Evolutionary conservation across 148 eudicot species (phyloP).

Genomic region (Dysphania ambrosioides): DNA sequence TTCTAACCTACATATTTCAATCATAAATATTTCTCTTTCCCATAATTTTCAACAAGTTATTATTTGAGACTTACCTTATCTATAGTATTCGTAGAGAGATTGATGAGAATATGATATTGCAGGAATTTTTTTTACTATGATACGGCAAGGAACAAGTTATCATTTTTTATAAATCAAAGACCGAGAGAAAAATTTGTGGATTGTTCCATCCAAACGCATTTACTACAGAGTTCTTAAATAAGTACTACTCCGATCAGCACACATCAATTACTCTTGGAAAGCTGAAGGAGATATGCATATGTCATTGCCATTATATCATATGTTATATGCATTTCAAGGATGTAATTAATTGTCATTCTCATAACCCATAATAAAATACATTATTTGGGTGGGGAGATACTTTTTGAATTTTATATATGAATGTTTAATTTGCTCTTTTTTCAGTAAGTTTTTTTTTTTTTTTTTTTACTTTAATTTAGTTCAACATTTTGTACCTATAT

Average conservation of each 20-base stretch:
- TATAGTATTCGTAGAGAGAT: neutral
- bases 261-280: neutral
- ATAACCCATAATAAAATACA: neutral
- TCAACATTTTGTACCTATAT: neutral
- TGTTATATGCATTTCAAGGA: neutral
- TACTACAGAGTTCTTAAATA: neutral
- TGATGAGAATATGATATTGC: neutral
- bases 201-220: neutral
- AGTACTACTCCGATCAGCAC: neutral
- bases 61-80: too few species aligned
- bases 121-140: neutral
- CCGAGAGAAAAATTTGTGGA: neutral
- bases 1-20: too few species aligned
- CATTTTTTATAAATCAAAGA: neutral
- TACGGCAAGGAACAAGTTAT: neutral
- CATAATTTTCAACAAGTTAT: too few species aligned
- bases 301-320: too few species aligned
- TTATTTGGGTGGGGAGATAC: neutral
- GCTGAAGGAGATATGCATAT: neutral
- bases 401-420: too few species aligned
- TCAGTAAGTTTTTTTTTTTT: too few species aligned
- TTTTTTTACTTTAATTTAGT: too few species aligned
- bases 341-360: neutral
- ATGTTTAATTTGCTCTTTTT: neutral
- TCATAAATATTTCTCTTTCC: too few species aligned